Evolutionary conservation across 768 basidiomycete genomes (phyloP), one percentile per base, ranked within the genome.

Genomic region (Boletus vermiculosoides): DNA sequence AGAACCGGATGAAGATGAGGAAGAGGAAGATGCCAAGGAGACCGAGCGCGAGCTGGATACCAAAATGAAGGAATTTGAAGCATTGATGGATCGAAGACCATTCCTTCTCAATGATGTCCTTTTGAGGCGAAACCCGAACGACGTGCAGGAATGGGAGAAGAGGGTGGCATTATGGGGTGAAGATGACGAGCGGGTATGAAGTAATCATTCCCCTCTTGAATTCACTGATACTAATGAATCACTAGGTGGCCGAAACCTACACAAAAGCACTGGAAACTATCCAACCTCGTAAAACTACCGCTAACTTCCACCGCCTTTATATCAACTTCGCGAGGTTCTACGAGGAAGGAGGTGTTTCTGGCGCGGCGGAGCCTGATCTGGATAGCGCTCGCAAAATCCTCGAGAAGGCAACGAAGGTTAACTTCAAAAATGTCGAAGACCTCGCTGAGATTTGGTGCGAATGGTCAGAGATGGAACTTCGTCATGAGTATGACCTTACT

Each of bases 71-170:
- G 87, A 88, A 57, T 94, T 98, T 65, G 96, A 98, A 72, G 90
- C 87, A 40, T 72, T 99, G 63, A 96, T 96, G 80, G 97, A 99
- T 71, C 81, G 95, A 48, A 75, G 97, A 68, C 96, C 94, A 3
- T 98, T 99, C 80, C 78, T 99, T 59, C 86, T 97, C 45, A 99
- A 99, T 65, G 95, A 98, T 65, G 97, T 98, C 13, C 76, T 98
- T 16, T 72, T 98, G 36, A 77, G 97, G 59, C 78, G 97, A 65
- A 99, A 99, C 78, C 92, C 93, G 5, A 92, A 98, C 64, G 97
- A 99, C 65, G 97, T 98, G 2, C 94, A 97, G 63, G 97, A 99
- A 71, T 99, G 97, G 97, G 97, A 98, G 76, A 99, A 99, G 74
- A 80, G 96, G 36, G 84, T 98, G 20, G 95, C 94, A 2, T 74